Evolutionary conservation across 2,329 filamentous ascomycete species (phyloP).

Genomic region (Phyllosticta capitalensis): DNA sequence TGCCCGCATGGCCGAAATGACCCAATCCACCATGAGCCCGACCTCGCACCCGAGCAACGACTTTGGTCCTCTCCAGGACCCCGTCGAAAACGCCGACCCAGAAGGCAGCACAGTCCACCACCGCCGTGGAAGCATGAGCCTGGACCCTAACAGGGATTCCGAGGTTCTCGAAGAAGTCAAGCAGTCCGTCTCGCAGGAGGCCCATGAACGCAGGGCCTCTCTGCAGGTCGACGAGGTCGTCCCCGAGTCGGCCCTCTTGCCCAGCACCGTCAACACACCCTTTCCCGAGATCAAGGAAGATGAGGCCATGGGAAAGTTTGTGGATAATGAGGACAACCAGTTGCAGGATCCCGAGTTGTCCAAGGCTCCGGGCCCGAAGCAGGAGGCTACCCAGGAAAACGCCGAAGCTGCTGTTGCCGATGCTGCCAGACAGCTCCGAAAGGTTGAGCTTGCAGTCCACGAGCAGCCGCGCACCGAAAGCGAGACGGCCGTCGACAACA

Average conservation of each 20-base stretch:
- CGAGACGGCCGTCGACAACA: conserved; percentile 2
- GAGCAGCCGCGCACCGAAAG: conserved; percentile 10
- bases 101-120: conserved; percentile 17
- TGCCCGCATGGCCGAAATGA: conserved; percentile 12
- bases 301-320: conserved; percentile 13
- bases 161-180: conserved; percentile 28
- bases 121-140: conserved; percentile 34
- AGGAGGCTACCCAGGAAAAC: conserved; percentile 10
- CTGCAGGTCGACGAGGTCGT: conserved; percentile 28
- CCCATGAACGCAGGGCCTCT: conserved; percentile 29
- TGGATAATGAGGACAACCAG: conserved; percentile 18
- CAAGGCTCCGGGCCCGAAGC: conserved; percentile 20
- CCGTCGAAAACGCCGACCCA: background rate
- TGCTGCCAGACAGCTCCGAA: background rate
- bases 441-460: conserved; percentile 6
- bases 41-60: background rate
- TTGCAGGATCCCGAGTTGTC: conserved; percentile 29
- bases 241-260: conserved; percentile 35
- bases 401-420: conserved; percentile 10
- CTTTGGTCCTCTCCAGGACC: background rate
- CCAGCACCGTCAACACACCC: conserved; percentile 27
- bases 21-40: background rate
- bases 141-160: conserved; percentile 26
- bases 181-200: conserved; percentile 32
- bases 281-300: conserved; percentile 21